Evolutionary conservation across 2,329 filamentous ascomycete species (phyloP).

Genomic region (Aspergillus pseudonomiae): DNA sequence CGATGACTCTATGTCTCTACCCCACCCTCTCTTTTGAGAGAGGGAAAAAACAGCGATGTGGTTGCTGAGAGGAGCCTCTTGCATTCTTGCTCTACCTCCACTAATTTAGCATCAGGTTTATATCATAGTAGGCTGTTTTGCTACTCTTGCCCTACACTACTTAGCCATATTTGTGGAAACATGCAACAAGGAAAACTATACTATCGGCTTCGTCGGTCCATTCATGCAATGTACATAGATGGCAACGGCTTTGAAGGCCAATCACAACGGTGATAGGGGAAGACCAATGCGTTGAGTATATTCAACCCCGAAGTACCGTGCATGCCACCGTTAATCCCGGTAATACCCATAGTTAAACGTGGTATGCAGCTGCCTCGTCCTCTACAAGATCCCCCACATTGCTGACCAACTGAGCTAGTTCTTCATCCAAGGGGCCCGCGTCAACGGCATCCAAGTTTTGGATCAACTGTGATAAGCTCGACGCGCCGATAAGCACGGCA

Average conservation of each 20-base stretch:
- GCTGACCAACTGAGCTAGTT: conserved; percentile 33
- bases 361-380: background rate
- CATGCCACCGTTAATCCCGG: background rate
- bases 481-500: conserved; percentile 45
- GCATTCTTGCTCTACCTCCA: no score
- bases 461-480: conserved; percentile 41
- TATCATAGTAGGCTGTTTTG: background rate
- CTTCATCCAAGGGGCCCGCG: conserved; percentile 44
- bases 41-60: no score
- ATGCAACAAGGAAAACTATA: background rate
- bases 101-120: no score
- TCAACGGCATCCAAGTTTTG: conserved; percentile 43
- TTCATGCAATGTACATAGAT: background rate
- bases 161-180: background rate
- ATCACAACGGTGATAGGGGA: background rate
- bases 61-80: no score
- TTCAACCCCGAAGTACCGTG: background rate
- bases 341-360: background rate
- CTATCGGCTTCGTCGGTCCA: background rate
- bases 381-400: background rate
- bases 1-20: no score
- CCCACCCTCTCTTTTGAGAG: no score
- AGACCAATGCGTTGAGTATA: background rate
- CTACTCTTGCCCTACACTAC: background rate
- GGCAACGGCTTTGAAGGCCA: background rate